Conservation (phyloP, 345 rosid genomes). For the Eucalyptus regnans region DNA sequence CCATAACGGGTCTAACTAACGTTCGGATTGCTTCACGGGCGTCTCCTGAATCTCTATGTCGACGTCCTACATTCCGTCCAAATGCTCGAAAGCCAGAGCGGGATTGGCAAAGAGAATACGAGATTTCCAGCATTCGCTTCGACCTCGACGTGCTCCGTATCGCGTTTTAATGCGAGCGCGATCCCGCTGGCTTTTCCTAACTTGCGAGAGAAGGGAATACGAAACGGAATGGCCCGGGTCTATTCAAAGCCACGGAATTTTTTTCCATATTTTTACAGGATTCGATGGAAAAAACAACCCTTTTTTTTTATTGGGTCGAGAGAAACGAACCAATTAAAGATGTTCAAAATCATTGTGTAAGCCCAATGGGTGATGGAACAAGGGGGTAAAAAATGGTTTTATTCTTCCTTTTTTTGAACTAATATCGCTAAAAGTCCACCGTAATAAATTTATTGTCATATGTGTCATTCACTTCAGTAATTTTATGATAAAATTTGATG, state of each 20-base stretch:
- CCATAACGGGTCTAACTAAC: neutral
- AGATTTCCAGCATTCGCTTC: neutral
- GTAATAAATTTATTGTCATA: fast-evolving
- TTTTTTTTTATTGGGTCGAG: neutral
- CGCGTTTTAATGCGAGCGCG: neutral
- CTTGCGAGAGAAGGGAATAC: neutral
- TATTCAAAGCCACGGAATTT: neutral
- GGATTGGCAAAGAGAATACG: neutral
- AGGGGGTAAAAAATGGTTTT: neutral
- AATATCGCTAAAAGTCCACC: neutral
- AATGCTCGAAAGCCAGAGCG: neutral
- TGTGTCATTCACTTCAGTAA: fast-evolving
- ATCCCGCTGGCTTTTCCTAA: neutral
- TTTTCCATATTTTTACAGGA: neutral
- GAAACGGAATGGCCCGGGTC: neutral
- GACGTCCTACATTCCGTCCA: neutral
- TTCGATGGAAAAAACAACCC: neutral
- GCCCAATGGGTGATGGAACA: neutral
- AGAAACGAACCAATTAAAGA: neutral
- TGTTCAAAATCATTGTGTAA: neutral
- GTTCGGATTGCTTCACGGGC: neutral
- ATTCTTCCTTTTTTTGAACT: neutral
- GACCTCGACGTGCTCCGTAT: no score
- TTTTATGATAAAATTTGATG: no score
- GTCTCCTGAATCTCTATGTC: neutral